These are phyloP conservation scores for Funneliformis caledonium DNA, from an alignment of 371 early-diverging fungal genomes.

Conservation along the genomic window DNA sequence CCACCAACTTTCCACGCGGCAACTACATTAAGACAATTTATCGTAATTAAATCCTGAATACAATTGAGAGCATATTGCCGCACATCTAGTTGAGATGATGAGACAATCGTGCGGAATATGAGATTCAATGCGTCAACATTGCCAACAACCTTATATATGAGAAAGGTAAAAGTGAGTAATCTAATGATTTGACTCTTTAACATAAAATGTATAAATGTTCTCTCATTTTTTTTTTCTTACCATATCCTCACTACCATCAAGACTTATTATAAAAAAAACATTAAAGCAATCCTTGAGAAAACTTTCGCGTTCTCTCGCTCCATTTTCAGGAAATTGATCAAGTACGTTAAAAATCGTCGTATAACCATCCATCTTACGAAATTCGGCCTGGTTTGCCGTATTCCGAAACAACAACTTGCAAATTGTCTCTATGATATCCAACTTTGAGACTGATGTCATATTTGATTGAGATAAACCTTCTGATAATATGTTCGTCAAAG, in stretches of 20 bases:
- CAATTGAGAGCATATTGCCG: constrained; percentile 48
- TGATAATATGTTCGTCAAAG: constrained; percentile 46
- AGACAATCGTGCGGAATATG: constrained; percentile 45
- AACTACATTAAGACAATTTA: constrained; percentile 46
- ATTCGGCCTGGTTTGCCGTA: constrained; percentile 47
- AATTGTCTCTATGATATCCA: constrained; percentile 51
- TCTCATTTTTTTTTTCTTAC: not conserved
- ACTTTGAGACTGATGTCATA: constrained; percentile 41
- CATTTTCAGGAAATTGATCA: constrained; percentile 40
- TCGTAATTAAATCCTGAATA: constrained; percentile 43
- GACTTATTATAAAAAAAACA: constrained; percentile 48
- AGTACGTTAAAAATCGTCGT: constrained; percentile 46
- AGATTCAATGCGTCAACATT: constrained; percentile 48
- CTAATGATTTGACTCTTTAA: not conserved
- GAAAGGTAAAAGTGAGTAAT: not conserved
- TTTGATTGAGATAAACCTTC: constrained; percentile 37
- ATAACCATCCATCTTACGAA: constrained; percentile 49
- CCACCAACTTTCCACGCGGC: constrained; percentile 50
- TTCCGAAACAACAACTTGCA: constrained; percentile 51
- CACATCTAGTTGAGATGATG: constrained; percentile 47
- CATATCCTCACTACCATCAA: constrained; percentile 43
- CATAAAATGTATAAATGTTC: not conserved
- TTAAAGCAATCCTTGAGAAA: constrained; percentile 39
- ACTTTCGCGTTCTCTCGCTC: constrained; percentile 3
- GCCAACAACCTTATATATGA: constrained; percentile 46